Percentiles rank a stretch among this genome's conserved stretches.
Evolutionary conservation across 2,329 filamentous ascomycete genomes (phyloP).

Genomic region (Chalara sp.): DNA sequence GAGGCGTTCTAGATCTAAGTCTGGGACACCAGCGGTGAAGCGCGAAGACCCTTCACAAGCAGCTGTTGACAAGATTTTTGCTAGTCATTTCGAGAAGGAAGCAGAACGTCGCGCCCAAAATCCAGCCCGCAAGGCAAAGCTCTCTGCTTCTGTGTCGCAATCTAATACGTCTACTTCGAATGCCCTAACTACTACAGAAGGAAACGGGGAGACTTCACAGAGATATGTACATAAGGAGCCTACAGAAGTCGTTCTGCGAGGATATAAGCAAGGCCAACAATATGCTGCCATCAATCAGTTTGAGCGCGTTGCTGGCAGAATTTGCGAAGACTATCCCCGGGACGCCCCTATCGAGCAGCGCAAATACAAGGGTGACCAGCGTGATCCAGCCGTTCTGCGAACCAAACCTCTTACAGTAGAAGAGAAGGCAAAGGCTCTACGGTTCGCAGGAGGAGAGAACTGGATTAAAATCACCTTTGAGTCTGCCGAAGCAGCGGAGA

Average conservation of each 20-base stretch:
- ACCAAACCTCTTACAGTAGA: constrained; percentile 59
- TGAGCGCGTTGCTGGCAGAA: constrained; percentile 76
- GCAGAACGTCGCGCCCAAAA: constrained; percentile 22
- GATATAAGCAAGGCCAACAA: constrained; percentile 62
- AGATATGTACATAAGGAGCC: constrained; percentile 41
- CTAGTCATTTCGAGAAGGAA: constrained; percentile 46
- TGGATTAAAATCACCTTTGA: constrained; percentile 90
- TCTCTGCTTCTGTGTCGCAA: constrained; percentile 26
- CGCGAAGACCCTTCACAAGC: constrained; percentile 56
- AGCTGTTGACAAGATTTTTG: constrained; percentile 55
- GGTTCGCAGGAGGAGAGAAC: constrained; percentile 75
- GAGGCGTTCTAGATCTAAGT: constrained; percentile 54
- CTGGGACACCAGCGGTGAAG: constrained; percentile 42
- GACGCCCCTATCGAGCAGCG: constrained; percentile 66
- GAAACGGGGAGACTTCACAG: constrained; percentile 15
- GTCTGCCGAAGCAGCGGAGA: constrained; percentile 62
- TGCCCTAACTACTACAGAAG: constrained; percentile 20
- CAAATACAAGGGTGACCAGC: constrained; percentile 67
- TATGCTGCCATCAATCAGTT: constrained; percentile 88
- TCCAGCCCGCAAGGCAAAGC: constrained; percentile 27
- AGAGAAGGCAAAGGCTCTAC: constrained; percentile 73
- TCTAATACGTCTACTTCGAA: constrained; percentile 29
- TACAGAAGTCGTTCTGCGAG: constrained; percentile 79
- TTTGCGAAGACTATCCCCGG: constrained; percentile 90
- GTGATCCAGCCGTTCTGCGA: constrained; percentile 64